Percentiles rank a stretch among this genome's conserved stretches.
phyloP scores from a whole-genome alignment of 2,329 filamentous ascomycete genomes.

The Ascocoryne sarcoides region DNA sequence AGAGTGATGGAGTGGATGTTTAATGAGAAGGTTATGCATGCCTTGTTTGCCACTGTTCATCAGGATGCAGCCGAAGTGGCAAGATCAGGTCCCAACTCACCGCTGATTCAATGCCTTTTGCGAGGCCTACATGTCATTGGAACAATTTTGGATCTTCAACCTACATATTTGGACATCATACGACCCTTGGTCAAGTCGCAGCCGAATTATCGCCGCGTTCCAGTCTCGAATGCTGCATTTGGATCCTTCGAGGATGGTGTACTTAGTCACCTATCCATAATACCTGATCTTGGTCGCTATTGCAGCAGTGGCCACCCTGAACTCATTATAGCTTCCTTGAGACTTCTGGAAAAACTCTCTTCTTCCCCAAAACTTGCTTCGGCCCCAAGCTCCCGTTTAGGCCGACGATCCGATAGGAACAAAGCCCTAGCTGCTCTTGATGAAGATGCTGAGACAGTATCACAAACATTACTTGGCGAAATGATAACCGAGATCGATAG shows the following conservation, averaged over 20 bases:
- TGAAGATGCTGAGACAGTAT: slow-evolving; percentile 71
- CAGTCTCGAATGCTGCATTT: slow-evolving; percentile 67
- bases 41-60: slow-evolving; percentile 70
- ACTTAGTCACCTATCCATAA: slow-evolving; percentile 66
- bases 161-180: slow-evolving; percentile 85
- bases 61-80: slow-evolving; percentile 67
- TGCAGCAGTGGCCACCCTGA: slow-evolving; percentile 76
- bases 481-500: slow-evolving; percentile 62
- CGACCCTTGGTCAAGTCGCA: slow-evolving; percentile 67
- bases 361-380: slow-evolving; percentile 56
- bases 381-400: slow-evolving; percentile 13
- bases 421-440: slow-evolving; percentile 85
- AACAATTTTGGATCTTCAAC: slow-evolving; percentile 74
- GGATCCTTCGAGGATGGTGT: slow-evolving; percentile 90
- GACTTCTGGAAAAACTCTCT: slow-evolving; percentile 77
- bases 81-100: slow-evolving; percentile 65
- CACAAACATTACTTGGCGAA: slow-evolving; percentile 61
- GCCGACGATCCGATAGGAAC: slow-evolving; percentile 49
- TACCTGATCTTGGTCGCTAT: slow-evolving; percentile 78
- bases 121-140: slow-evolving; percentile 78
- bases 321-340: slow-evolving; percentile 71
- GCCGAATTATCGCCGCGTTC: slow-evolving; percentile 45
- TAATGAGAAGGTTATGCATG: slow-evolving; percentile 77
- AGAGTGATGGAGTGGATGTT: slow-evolving; percentile 98
- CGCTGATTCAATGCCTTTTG: slow-evolving; percentile 69